Evolutionary conservation across 805 yeast species (phyloP).

Genomic region (Jamesozyma lodderae): DNA sequence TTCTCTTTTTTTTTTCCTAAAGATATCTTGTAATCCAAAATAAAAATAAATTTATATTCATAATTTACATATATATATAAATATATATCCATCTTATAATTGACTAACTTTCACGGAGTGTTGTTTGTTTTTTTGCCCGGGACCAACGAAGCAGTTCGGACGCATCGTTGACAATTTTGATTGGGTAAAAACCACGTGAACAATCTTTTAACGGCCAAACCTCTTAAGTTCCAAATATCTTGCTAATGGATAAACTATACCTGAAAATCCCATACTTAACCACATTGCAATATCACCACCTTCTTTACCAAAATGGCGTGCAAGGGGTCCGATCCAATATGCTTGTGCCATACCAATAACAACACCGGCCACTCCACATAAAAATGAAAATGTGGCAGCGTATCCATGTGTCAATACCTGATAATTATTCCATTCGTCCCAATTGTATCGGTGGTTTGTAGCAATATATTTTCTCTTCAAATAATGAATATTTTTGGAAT

Average conservation of each 20-base stretch:
- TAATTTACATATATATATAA: too few relatives aligned
- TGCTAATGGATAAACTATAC: conserved; percentile 51
- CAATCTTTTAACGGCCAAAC: conserved; percentile 36
- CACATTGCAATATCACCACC: conserved; percentile 84
- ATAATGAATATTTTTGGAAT: conserved; percentile 11
- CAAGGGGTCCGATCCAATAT: conserved; percentile 73
- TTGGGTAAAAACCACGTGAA: not conserved
- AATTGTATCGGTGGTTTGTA: conserved; percentile 48
- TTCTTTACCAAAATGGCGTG: conserved; percentile 48
- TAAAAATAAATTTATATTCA: too few relatives aligned
- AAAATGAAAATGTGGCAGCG: conserved; percentile 61
- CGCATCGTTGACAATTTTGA: not conserved
- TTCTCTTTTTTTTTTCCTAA: not conserved
- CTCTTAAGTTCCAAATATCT: conserved; percentile 56
- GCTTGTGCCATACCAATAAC: conserved; percentile 84
- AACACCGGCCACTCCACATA: conserved; percentile 70
- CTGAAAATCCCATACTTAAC: conserved; percentile 64
- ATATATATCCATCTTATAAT: too few relatives aligned
- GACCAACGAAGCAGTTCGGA: too few relatives aligned
- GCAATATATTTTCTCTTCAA: conserved; percentile 13
- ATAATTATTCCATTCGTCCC: conserved; percentile 64
- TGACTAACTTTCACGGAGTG: too few relatives aligned
- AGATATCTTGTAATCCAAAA: too few relatives aligned
- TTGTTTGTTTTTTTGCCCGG: too few relatives aligned
- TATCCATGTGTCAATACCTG: conserved; percentile 54